Evolutionary conservation across 2,329 filamentous ascomycete genomes (phyloP).

Genomic region (Aspergillus eucalypticola): DNA sequence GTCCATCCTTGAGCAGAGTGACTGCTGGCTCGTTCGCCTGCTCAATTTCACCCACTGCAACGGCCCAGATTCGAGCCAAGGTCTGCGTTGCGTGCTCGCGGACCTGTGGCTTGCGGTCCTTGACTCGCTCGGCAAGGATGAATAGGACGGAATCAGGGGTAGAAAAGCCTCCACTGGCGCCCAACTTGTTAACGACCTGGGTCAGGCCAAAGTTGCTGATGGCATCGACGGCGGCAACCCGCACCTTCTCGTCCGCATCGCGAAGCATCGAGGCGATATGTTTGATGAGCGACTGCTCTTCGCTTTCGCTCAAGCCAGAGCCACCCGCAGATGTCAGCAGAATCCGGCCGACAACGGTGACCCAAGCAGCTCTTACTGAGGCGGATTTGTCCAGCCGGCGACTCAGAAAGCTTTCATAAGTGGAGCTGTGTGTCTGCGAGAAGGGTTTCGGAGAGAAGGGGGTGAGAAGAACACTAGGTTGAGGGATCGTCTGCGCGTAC

Average conservation of each 20-base stretch:
- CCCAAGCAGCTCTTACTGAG: conserved; percentile 82
- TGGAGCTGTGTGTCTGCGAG: conserved; percentile 72
- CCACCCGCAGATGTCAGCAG: conserved; percentile 88
- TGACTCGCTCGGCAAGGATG: conserved; percentile 81
- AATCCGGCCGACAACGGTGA: conserved; percentile 78
- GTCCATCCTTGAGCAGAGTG: conserved; percentile 75
- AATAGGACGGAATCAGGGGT: conserved; percentile 76
- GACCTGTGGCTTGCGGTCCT: conserved; percentile 79
- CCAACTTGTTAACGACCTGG: conserved; percentile 80
- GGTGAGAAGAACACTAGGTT: conserved; percentile 68
- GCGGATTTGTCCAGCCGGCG: conserved; percentile 84
- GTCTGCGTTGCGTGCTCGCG: conserved; percentile 84
- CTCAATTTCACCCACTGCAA: conserved; percentile 82
- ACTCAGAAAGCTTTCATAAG: conserved; percentile 82
- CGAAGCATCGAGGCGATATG: conserved; percentile 77
- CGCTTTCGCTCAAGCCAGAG: conserved; percentile 79
- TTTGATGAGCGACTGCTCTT: conserved; percentile 73
- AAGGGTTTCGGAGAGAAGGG: conserved; percentile 89
- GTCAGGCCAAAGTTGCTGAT: conserved; percentile 78
- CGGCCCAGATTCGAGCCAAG: conserved; percentile 88
- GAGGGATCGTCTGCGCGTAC: conserved; percentile 52
- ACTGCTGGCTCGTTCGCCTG: conserved; percentile 76
- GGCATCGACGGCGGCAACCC: conserved; percentile 82
- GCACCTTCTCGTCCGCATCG: conserved; percentile 88
- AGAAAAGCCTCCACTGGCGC: conserved; percentile 70